Evolutionary conservation across 2,329 filamentous ascomycete species (phyloP).

Genomic region (Byssothecium circinans): DNA sequence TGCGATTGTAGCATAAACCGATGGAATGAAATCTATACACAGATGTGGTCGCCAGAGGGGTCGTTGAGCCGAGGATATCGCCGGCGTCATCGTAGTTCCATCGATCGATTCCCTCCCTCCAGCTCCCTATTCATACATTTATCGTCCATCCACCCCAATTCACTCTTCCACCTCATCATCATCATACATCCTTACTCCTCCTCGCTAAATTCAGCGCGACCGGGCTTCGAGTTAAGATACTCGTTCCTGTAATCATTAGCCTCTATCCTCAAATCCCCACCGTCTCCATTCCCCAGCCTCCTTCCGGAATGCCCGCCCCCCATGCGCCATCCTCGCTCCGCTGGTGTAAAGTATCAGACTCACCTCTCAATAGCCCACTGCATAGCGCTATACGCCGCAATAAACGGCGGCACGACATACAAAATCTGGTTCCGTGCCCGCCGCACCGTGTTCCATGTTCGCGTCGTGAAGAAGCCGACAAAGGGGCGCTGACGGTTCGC

Average conservation of each 20-base stretch:
- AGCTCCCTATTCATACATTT: constrained; percentile 8
- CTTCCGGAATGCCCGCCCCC: neutral
- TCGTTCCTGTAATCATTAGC: constrained; percentile 62
- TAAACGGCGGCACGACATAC: constrained; percentile 79
- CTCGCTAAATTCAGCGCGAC: constrained; percentile 58
- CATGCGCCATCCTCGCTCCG: neutral
- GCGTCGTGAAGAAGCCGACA: constrained; percentile 74
- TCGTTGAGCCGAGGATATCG: neutral
- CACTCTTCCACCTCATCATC: constrained; percentile 3
- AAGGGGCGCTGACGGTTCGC: constrained; percentile 88
- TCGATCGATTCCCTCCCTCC: too few species aligned
- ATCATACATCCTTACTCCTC: constrained; percentile 31
- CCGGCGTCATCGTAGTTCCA: neutral
- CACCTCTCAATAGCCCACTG: constrained; percentile 91
- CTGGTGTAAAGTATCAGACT: constrained; percentile 34
- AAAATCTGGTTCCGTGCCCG: constrained; percentile 83
- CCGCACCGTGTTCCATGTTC: constrained; percentile 94
- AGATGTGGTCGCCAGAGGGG: constrained; percentile 3
- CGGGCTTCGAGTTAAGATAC: constrained; percentile 78
- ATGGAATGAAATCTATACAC: constrained; percentile 13
- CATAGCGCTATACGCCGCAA: constrained; percentile 80
- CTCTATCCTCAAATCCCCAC: constrained; percentile 9
- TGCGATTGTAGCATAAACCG: neutral
- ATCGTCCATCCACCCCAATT: neutral
- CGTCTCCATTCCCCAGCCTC: neutral